These are phyloP conservation scores for Candida ficus DNA, from an alignment of 805 yeast genomes.

Conservation along the genomic window DNA sequence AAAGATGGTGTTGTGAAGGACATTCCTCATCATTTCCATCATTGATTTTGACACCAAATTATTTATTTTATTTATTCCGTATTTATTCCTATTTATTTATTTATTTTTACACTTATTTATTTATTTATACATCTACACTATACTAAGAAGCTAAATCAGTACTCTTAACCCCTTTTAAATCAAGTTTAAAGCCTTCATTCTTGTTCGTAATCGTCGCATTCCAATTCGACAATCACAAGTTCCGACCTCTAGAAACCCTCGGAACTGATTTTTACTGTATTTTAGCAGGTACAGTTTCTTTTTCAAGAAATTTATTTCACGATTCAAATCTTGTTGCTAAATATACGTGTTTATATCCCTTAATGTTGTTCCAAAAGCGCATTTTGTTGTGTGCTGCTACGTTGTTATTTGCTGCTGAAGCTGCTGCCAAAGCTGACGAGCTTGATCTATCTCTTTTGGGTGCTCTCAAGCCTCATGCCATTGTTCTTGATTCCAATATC, in stretches of 20 bases:
- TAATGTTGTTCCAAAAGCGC: neutral
- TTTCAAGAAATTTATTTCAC: no score
- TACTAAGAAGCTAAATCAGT: no score
- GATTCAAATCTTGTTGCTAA: no score
- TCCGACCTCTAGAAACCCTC: no score
- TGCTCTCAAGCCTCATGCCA: conserved; percentile 4
- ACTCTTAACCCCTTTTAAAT: no score
- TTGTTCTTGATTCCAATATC: neutral
- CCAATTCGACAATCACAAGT: neutral
- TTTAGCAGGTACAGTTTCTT: no score
- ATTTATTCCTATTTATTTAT: conserved; percentile 1
- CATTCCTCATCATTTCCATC: conserved; percentile 36
- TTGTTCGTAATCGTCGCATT: neutral
- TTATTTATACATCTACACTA: neutral
- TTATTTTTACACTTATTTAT: conserved; percentile 8
- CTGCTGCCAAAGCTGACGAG: neutral
- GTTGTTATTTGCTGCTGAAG: neutral
- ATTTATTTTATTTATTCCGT: conserved; percentile 3
- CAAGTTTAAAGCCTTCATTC: no score
- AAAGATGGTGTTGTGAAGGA: conserved; percentile 61
- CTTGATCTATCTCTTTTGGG: neutral
- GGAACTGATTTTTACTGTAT: no score
- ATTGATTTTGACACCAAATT: conserved; percentile 5
- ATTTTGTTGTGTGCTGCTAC: neutral
- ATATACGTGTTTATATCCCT: no score